phyloP scores from a whole-genome alignment of 1,284 basidiomycete species.

The Ganoderma meredithae region DNA sequence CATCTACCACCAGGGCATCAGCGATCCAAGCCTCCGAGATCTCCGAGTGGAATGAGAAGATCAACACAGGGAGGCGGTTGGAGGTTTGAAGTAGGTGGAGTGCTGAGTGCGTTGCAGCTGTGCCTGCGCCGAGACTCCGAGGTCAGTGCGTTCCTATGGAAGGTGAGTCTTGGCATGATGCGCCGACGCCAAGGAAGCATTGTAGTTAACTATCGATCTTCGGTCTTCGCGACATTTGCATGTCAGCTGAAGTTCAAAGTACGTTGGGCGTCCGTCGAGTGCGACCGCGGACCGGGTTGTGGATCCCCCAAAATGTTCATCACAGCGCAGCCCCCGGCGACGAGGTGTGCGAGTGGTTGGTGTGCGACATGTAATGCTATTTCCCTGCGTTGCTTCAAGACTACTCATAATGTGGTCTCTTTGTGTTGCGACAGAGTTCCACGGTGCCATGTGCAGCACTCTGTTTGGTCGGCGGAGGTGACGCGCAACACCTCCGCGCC shows the following conservation, averaged over 20 bases:
- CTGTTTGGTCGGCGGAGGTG: neutral
- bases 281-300: neutral
- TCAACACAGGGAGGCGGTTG: neutral
- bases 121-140: neutral
- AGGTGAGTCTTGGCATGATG: neutral
- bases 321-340: neutral
- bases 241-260: neutral
- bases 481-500: constrained; percentile 39
- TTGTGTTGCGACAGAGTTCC: neutral
- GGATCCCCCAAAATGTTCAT: neutral
- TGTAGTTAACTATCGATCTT: neutral
- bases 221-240: neutral
- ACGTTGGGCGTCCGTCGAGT: neutral
- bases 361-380: neutral
- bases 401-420: no score
- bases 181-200: neutral
- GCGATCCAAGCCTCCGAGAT: neutral
- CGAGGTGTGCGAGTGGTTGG: neutral
- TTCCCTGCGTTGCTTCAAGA: neutral
- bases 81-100: neutral
- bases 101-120: neutral
- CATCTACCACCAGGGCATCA: neutral
- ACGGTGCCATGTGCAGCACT: neutral
- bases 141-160: neutral
- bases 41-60: neutral